Conservation (phyloP, 73 alveolate genomes). For the Tetrahymena elliotti region DNA sequence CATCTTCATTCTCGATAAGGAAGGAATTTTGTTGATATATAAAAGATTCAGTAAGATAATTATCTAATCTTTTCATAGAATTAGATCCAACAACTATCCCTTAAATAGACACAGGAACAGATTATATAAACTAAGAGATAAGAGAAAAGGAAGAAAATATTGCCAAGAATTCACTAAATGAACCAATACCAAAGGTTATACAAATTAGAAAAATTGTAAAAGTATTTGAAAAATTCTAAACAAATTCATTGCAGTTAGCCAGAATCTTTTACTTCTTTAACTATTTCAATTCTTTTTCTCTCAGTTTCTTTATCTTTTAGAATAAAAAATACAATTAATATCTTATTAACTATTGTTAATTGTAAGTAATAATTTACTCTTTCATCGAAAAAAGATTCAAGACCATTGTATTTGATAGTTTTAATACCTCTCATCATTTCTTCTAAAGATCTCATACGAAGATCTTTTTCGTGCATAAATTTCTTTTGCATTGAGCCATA, state of each 20-base stretch:
- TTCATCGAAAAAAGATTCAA: constrained; percentile 3
- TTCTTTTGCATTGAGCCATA: constrained; percentile 6
- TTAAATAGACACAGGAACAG: background rate
- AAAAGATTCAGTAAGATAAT: background rate
- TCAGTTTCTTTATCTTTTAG: background rate
- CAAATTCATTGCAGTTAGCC: background rate
- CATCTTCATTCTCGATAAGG: background rate
- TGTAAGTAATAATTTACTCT: background rate
- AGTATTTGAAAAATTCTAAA: background rate
- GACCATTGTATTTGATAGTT: constrained; percentile 3
- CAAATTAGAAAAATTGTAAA: background rate
- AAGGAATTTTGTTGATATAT: background rate
- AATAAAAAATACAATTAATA: background rate
- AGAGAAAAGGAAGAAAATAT: background rate
- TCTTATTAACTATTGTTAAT: too few relatives aligned
- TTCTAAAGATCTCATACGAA: constrained; percentile 18
- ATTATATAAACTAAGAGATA: background rate
- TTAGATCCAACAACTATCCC: background rate
- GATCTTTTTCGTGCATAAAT: constrained; percentile 18
- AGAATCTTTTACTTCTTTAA: background rate
- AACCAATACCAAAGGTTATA: background rate
- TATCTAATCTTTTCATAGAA: background rate
- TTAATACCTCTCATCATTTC: constrained; percentile 3
- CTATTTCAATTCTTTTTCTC: constrained; percentile 10
- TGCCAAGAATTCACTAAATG: background rate